Percentiles rank a stretch among this genome's conserved stretches.
These are phyloP conservation scores for Venturia effusa DNA, from an alignment of 2,329 filamentous ascomycete species.

Conservation along the genomic window DNA sequence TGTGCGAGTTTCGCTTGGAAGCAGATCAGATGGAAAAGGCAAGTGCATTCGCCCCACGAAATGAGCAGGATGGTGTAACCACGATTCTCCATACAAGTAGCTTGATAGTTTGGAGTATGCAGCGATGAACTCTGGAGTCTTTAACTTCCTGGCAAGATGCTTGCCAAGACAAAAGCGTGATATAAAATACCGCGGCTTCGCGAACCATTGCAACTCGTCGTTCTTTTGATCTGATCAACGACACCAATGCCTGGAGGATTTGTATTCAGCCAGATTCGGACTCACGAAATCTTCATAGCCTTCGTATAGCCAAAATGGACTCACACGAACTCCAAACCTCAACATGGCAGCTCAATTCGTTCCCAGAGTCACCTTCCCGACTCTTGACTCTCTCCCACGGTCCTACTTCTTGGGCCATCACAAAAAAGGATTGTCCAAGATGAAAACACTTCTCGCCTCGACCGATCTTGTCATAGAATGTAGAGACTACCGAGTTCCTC, in stretches of 20 bases:
- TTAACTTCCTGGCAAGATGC: no score
- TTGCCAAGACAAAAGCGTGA: neutral
- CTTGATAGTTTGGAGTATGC: no score
- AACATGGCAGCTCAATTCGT: slow-evolving; percentile 45
- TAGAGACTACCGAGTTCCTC: slow-evolving; percentile 80
- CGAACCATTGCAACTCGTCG: neutral
- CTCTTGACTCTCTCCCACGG: slow-evolving; percentile 64
- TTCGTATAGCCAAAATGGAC: neutral
- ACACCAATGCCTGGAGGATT: neutral
- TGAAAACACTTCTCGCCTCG: slow-evolving; percentile 67
- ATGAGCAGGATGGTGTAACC: neutral
- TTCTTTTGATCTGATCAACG: neutral
- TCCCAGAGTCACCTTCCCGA: slow-evolving; percentile 62
- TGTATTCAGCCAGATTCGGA: neutral
- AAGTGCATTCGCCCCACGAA: no score
- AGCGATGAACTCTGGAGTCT: neutral
- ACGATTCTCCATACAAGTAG: neutral
- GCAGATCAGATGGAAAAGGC: no score
- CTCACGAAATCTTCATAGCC: neutral
- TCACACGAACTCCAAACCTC: neutral
- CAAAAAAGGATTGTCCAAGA: slow-evolving; percentile 65
- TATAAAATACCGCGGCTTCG: neutral
- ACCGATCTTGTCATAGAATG: slow-evolving; percentile 90
- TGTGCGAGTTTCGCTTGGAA: neutral
- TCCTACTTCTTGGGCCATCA: slow-evolving; percentile 97